These are phyloP conservation scores for Arctostaphylos glauca DNA, from an alignment of 148 eudicot species.

Conservation along the genomic window DNA sequence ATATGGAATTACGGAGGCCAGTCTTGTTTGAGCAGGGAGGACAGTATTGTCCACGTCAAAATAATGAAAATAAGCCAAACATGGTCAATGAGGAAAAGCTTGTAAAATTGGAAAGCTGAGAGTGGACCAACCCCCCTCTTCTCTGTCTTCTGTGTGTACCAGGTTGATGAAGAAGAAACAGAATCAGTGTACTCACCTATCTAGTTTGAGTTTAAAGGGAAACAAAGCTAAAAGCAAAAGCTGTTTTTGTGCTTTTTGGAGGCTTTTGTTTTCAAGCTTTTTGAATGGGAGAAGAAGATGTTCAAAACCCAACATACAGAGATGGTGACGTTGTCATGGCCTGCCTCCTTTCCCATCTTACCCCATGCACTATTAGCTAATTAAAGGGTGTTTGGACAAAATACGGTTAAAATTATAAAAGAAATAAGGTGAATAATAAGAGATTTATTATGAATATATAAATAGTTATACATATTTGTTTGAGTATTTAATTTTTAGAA, in stretches of 20 bases:
- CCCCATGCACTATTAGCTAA: not conserved
- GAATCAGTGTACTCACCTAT: not conserved
- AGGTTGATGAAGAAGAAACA: constrained; percentile 6
- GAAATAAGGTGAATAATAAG: no score
- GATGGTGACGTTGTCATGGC: not conserved
- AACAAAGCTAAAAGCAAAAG: constrained; percentile 10
- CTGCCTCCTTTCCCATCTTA: not conserved
- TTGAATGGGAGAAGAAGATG: not conserved
- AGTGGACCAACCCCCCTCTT: not conserved
- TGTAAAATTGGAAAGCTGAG: not conserved
- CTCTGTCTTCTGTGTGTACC: not conserved
- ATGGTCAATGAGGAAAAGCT: not conserved
- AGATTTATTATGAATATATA: no score
- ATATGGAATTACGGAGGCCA: not conserved
- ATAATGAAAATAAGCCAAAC: not conserved
- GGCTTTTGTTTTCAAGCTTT: constrained; percentile 1
- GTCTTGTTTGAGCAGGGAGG: not conserved
- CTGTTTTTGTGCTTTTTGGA: constrained; percentile 14
- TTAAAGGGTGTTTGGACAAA: no score
- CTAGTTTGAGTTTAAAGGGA: not conserved
- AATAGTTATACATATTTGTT: no score
- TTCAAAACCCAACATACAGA: not conserved
- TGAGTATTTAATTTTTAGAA: no score
- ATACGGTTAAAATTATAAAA: no score
- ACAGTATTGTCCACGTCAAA: constrained; percentile 12